Base-by-base conservation (phyloP, 1,139 yeast genomes). In the Candida tropicalis region DNA sequence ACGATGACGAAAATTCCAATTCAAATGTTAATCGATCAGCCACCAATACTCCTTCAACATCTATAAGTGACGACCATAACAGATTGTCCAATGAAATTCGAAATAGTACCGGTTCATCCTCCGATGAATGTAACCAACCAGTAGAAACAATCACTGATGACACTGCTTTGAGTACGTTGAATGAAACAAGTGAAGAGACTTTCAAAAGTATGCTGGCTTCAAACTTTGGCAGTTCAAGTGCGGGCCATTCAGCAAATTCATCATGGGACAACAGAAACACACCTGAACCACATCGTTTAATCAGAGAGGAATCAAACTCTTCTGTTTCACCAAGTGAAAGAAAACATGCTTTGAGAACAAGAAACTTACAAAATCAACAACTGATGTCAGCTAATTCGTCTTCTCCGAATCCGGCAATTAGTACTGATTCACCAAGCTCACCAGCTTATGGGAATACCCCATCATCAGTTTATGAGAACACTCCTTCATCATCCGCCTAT, bases 11-110 rank as follows among this genome's bases (percentile, higher is more conserved):
- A n/a, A 26, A 38, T 24, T 40, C 46, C 6, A 20, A 27, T 13
- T 6, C 42, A 4, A 35, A 43, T 16, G 20, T 48, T 20, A 33
- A 43, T 22, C 8, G 44, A 13, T 41, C 51, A 7, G 39, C 34
- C 7, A 44, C 47, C 22, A 46, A 48, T 38, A 48, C 51, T 2
- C 51, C 51, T 17, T 43, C 51, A 4, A 48, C 51, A 18, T 43
- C 51, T 10, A 45, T 48, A 12, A 43, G 38, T 39, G 51, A 48
- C 22, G 51, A 48, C 11, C 39, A 43, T 20, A 23, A 35, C 15
- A 26, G 32, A 22, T 26, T 24, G 15, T 32, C 38, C 8, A 29
- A 35, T 26, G 46, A 43, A 17, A 26, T 37, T 16, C 33, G 38
- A 18, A 27, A 43, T 18, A 45, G 47, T 25, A 25, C 43, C n/a